phyloP scores from a whole-genome alignment of 73 alveolate genomes.

The Paramecium sexaurelia region DNA sequence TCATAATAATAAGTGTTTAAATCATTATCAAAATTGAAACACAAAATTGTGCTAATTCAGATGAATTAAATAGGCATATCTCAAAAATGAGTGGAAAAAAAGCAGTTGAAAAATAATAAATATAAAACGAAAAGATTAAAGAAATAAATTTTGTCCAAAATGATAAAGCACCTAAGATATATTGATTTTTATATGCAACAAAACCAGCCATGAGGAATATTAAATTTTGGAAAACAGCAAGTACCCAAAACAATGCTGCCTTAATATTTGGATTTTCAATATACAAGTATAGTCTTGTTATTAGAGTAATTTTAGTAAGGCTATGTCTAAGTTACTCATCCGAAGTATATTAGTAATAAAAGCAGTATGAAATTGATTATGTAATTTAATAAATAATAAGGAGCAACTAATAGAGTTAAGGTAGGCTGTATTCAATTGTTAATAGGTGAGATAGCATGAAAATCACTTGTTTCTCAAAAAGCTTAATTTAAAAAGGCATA shows the following conservation, averaged over 20 bases:
- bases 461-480: not conserved
- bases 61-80: not conserved
- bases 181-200: not conserved
- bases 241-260: not conserved
- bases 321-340: not conserved
- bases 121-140: not conserved
- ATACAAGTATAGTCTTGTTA: not conserved
- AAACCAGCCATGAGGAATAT: not conserved
- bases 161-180: not conserved
- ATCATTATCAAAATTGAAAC: not conserved
- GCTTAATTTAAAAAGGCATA: not conserved
- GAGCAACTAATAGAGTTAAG: not conserved
- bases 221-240: not conserved
- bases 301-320: not conserved
- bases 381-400: not conserved
- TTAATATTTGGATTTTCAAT: not conserved
- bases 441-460: not conserved
- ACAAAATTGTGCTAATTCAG: not conserved
- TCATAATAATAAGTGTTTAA: not conserved
- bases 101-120: not conserved
- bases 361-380: not conserved
- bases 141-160: not conserved
- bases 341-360: not conserved
- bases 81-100: not conserved
- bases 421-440: not conserved